phyloP scores from a whole-genome alignment of 805 yeast genomes.

The Myxozyma sirexii region DNA sequence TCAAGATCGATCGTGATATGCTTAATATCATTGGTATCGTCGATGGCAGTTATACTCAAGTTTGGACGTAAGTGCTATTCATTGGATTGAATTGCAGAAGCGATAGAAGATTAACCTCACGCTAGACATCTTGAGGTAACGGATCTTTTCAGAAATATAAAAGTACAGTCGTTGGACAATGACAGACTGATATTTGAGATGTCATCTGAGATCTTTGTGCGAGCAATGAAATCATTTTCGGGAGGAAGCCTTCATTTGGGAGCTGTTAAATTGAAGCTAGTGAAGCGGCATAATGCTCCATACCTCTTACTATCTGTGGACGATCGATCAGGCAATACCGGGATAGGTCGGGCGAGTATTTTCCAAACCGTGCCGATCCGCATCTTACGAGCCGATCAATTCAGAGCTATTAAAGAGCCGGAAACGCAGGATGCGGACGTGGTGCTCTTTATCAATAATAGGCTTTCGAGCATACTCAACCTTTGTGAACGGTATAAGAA shows the following conservation, averaged over 20 bases:
- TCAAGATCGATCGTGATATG: slow-evolving; percentile 56
- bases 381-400: slow-evolving; percentile 58
- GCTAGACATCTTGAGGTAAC: slow-evolving; percentile 16
- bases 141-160: slow-evolving; percentile 14
- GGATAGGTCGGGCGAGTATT: slow-evolving; percentile 31
- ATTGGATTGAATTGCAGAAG: not conserved
- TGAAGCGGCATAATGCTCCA: slow-evolving; percentile 48
- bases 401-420: slow-evolving; percentile 63
- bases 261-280: slow-evolving; percentile 33
- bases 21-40: slow-evolving; percentile 56
- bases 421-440: slow-evolving; percentile 57
- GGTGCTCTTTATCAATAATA: slow-evolving; percentile 51
- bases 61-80: slow-evolving; percentile 49
- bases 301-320: slow-evolving; percentile 58
- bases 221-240: slow-evolving; percentile 59
- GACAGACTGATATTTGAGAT: slow-evolving; percentile 62
- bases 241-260: slow-evolving; percentile 42
- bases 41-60: slow-evolving; percentile 59
- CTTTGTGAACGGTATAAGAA: slow-evolving; percentile 42
- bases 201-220: slow-evolving; percentile 61
- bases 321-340: slow-evolving; percentile 59
- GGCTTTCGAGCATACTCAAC: slow-evolving; percentile 34
- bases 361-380: slow-evolving; percentile 62
- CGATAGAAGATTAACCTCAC: too few species aligned
- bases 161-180: slow-evolving; percentile 44